Evolutionary conservation across 495 filamentous ascomycete genomes (phyloP).

Genomic region (Aspergillus haitiensis): DNA sequence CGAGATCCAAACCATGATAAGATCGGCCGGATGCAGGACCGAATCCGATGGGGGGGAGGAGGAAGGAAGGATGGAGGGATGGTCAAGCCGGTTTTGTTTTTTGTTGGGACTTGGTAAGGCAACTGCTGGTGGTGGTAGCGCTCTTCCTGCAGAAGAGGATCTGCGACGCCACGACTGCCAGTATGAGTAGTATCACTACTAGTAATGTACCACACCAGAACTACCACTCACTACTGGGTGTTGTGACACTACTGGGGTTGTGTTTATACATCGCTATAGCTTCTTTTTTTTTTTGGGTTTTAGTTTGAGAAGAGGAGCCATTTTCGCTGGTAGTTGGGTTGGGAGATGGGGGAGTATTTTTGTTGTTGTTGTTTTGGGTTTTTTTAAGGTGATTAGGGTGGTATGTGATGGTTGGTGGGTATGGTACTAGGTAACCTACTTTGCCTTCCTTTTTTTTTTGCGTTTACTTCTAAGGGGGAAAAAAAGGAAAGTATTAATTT

Average conservation of each 20-base stretch:
- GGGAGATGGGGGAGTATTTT: slow-evolving; percentile 13
- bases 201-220: too few species aligned
- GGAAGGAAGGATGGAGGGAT: slow-evolving; percentile 26
- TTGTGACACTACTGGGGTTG: slow-evolving; percentile 36
- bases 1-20: slow-evolving; percentile 31
- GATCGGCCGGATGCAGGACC: slow-evolving; percentile 36
- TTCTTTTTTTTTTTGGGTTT: too few species aligned
- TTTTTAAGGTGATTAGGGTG: neutral
- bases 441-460: neutral
- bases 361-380: neutral
- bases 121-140: too few species aligned
- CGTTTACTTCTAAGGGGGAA: too few species aligned
- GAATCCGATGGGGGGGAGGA: too few species aligned
- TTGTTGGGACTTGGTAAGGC: too few species aligned
- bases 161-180: too few species aligned
- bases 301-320: slow-evolving; percentile 38
- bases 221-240: too few species aligned
- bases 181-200: too few species aligned
- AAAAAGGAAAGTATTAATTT: too few species aligned
- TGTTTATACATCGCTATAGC: slow-evolving; percentile 9
- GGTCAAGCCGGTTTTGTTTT: neutral
- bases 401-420: neutral
- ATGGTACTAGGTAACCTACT: too few species aligned
- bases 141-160: too few species aligned
- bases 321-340: slow-evolving; percentile 45